Evolutionary conservation across 495 filamentous ascomycete genomes (phyloP).

Genomic region (Hypoxylon perforatum): DNA sequence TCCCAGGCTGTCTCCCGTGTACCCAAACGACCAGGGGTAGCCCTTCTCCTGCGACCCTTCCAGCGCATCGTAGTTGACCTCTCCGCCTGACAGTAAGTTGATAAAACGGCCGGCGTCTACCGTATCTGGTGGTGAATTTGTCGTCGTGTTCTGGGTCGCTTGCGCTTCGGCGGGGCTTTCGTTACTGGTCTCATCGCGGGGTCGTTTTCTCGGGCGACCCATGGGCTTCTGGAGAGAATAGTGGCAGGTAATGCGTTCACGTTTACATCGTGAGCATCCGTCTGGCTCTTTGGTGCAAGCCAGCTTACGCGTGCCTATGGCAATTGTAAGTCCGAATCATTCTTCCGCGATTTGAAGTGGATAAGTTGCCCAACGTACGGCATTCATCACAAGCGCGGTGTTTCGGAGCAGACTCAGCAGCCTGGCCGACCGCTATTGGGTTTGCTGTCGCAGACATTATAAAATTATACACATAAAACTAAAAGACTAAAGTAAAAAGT

Average conservation of each 20-base stretch:
- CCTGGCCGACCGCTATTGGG: conserved; percentile 11
- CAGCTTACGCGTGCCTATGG: conserved; percentile 67
- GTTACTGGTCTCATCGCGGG: conserved; percentile 49
- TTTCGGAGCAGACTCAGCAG: conserved; percentile 43
- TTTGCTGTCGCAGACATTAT: conserved; percentile 24
- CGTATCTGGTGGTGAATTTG: conserved; percentile 37
- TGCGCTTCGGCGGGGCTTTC: conserved; percentile 17
- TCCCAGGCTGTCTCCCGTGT: conserved; percentile 28
- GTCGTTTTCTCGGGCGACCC: conserved; percentile 69
- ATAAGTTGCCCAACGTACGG: conserved; percentile 55
- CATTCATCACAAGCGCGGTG: conserved; percentile 72
- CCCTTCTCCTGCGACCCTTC: conserved; percentile 12
- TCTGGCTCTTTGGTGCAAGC: conserved; percentile 68
- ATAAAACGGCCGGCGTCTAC: conserved; percentile 39
- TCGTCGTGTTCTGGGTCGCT: conserved; percentile 41
- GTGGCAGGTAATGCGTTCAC: conserved; percentile 64
- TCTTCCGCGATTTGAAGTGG: conserved; percentile 6
- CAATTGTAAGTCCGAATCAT: conserved; percentile 38
- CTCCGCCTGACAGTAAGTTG: conserved; percentile 19
- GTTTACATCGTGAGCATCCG: conserved; percentile 66
- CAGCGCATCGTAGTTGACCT: conserved; percentile 27
- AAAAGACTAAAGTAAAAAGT: not conserved
- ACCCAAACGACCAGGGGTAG: conserved; percentile 32
- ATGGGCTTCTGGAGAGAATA: conserved; percentile 72
- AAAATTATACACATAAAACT: not conserved